Base-by-base conservation (phyloP, 129 eudicot species). In the Artemisia argyi region DNA sequence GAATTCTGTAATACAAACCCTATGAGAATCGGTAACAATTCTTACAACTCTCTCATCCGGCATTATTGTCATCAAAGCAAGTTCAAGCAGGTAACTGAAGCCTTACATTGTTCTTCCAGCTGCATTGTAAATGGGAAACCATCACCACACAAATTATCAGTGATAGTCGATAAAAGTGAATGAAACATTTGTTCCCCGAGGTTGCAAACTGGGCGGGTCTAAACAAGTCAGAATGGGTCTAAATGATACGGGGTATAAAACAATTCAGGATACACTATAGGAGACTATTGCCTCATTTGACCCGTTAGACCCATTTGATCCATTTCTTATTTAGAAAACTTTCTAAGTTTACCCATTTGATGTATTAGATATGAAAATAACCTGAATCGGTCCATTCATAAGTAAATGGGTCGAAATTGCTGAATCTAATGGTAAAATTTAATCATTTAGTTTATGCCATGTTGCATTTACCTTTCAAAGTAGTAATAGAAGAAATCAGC, bases 401-500 rank as follows among this genome's bases (percentile, higher is more conserved):
- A 24, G 66, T 9, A 46, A 59, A 53, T n/a, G 28, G 11, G 4
- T 44, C 50, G 19, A 71, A 46, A 44, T 19, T 15, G 1, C 2
- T 20, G n/a, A 11, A 24, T 19, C 35, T n/a, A 54, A n/a, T 6
- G 56, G 32, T 14, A 49, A 28, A n/a, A 59, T 39, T 0, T 39
- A 39, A 39, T 39, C 46, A 39, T 39, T 39, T 39, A 39, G 46
- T 7, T 7, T 39, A 51, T 14, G 56, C 0, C 26, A 20, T 9
- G 17, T 64, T 44, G 32, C 3, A 53, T 28, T 71, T 86, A 91
- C 98, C 98, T 92, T 86, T 86, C 86, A 80, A 92, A 92, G 86
- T 92, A 92, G 73, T 92, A 92, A 60, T 92, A 92, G 76, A 92
- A 92, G 98, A 92, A 92, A 84, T 92, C 98, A 55, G 95, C 98